Base-by-base conservation (phyloP, 2,329 filamentous ascomycete species). In the Boeremia lycopersici region DNA sequence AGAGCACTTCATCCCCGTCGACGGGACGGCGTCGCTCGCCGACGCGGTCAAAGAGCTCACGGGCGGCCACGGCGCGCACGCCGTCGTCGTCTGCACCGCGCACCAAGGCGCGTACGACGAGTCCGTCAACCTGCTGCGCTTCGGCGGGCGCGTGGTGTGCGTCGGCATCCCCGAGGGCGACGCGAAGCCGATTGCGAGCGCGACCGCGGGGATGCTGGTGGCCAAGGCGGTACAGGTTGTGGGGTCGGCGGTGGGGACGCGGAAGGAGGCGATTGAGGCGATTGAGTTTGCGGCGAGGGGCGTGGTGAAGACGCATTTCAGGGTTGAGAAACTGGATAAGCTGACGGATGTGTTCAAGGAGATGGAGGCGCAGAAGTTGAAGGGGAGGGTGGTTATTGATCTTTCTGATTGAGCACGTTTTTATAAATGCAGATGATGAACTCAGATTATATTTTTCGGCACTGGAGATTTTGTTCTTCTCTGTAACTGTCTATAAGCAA, bases 1-100 rank as follows among this genome's bases (percentile, higher is more conserved):
- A 0, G 86, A 89, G 67, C 81, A 83, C 60, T 89, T 89, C 73
- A 77, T 89, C 54, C 84, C 87, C 57, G 77, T 89, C 53, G 83
- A 84, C 28, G 78, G 81, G 39, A 80, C 79, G 29, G 68, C 70
- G 33, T 78, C 79, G 11, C 76, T 86, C 6, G 77, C 77, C 5
- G 78, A 79, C 25, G 82, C 86, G 39, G 83, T 89, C 43, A 81
- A 82, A 62, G 78, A 77, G 31, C 71, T 85, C 1, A 85, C 85
- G 0, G 80, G 78, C 3, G 84, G 84, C 0, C 72, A 85, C 6
- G 86, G 86, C 26, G 86, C 84, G 0, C 81, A 85, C 55, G 83
- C 84, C 1, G 86, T 85, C 2, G 72, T 89, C 15, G 83, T 88
- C 0, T 70, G 80, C 29, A 81, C 79, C 0, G 78, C 78, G 1